These are phyloP conservation scores for Skeletonema tropicum DNA, from an alignment of 108 stramenopile genomes.

Conservation along the genomic window DNA sequence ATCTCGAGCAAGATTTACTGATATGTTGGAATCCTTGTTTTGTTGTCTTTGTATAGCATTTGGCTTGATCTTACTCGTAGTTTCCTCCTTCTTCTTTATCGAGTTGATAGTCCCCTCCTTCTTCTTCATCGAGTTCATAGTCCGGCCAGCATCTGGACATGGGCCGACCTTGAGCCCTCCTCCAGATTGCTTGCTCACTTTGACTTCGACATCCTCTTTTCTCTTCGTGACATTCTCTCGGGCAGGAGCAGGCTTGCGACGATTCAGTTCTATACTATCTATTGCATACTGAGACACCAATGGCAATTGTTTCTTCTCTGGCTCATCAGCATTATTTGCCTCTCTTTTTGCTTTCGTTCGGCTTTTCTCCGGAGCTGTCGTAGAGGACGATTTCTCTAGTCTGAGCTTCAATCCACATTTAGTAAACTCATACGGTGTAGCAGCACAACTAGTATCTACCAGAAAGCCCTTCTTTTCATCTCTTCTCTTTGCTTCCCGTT, in stretches of 20 bases:
- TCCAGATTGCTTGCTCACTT: background rate
- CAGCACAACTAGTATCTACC: conserved; percentile 31
- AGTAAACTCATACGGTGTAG: conserved; percentile 25
- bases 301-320: background rate
- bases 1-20: background rate
- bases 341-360: background rate
- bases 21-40: background rate
- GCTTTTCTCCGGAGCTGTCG: background rate
- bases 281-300: background rate
- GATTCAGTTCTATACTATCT: conserved; percentile 3
- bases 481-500: conserved; percentile 15
- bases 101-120: no score
- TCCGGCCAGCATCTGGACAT: background rate
- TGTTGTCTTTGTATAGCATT: background rate
- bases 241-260: background rate
- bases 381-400: background rate
- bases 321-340: background rate
- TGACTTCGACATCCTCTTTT: background rate
- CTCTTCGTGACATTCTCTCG: background rate
- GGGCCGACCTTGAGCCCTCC: background rate
- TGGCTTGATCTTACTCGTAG: background rate
- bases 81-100: background rate
- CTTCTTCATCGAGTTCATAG: no score
- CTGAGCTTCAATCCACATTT: conserved; percentile 50
- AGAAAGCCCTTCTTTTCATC: conserved; percentile 30